Evolutionary conservation across 805 yeast genomes (phyloP), one percentile per base, ranked within the genome.

Genomic region (Osmozyma mogii): DNA sequence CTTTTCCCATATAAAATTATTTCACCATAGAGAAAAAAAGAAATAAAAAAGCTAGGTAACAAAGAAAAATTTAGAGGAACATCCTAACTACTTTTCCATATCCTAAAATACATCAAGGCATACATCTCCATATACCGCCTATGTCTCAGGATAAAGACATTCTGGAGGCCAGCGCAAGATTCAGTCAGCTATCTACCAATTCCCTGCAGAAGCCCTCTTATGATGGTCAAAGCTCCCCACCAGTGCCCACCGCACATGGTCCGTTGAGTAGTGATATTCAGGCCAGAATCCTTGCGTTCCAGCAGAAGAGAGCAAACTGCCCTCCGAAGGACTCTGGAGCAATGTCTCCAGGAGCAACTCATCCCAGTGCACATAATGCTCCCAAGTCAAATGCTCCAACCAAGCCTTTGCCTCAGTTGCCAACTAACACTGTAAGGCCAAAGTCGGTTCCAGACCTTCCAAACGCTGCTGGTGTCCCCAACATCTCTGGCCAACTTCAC

Each of bases 251-350:
- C 7, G 34, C 46, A 14, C 46, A 40, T 23, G 46, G 46, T 29
- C 44, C 13, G 28, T 10, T 79, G 29, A 76, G 70, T 44, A 78
- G 92, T 8, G 89, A 83, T 38, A 71, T 85, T 23, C 96, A 87
- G 53, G 96, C 95, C 1, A 66, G 92, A 39, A 68, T 88, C 21
- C 59, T 82, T 52, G 95, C 95, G 0, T 83, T 88, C 45, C 96
- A 87, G 53, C 85, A 84, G 40, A 76, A 80, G 47, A 70, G 96
- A 42, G 37, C 54, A 10, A 52, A 44, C 48, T 42, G 12, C 44
- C 38, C 14, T 23, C 47, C 9, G 22, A 25, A 32, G 25, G 38
- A 22, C 28, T 13, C 32, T 28, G 12, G 12, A 16, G 13, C 22
- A 16, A n/a, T 17, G 24, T 10, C n/a, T n/a, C n/a, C n/a, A n/a